Base-by-base conservation (phyloP, 2,329 filamentous ascomycete genomes). In the Nemania sp. region DNA sequence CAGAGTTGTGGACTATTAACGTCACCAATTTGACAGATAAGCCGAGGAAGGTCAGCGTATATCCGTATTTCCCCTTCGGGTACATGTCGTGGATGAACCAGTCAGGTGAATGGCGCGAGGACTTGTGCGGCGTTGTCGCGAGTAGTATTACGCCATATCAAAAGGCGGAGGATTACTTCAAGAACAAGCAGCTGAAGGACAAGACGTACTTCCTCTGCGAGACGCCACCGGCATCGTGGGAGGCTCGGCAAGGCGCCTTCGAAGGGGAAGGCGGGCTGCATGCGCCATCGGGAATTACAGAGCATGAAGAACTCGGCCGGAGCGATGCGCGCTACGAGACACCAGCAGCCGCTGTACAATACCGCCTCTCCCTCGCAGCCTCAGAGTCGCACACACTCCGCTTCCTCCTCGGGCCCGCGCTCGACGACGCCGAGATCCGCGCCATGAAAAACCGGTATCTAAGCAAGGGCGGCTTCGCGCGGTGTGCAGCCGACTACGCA, bases 41-140 rank as follows among this genome's bases (percentile, higher is more conserved):
- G 3, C 76, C 80, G 5, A 81, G 86, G 15, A 82, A 80, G 53
- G 74, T 88, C 69, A 85, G 84, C 74, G 77, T 88, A 32, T 87
- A 86, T 66, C 86, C 86, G 0, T 87, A 87, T 72, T 88, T 88
- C 76, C 83, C 85, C 41, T 81, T 88, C 61, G 86, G 86, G n/a
- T 87, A 86, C 77, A 87, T 87, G 85, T 88, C 86, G 15, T 88
- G 86, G 86, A 88, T 88, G 86, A 88, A 87, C 74, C 86, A 87
- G 74, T 85, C 84, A 35, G 86, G 83, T 41, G 83, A 86, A 69
- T 88, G 84, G 79, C 80, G 82, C 24, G 63, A 77, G 5, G 82
- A 86, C 10, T 79, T 87, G 22, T 79, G 79, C 24, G 86, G 83
- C 26, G 79, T 88, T 13, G 80, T 88, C 11, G 85, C 80, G 26